Evolutionary conservation across 768 basidiomycete genomes (phyloP).

Genomic region (Suillus subaureus): DNA sequence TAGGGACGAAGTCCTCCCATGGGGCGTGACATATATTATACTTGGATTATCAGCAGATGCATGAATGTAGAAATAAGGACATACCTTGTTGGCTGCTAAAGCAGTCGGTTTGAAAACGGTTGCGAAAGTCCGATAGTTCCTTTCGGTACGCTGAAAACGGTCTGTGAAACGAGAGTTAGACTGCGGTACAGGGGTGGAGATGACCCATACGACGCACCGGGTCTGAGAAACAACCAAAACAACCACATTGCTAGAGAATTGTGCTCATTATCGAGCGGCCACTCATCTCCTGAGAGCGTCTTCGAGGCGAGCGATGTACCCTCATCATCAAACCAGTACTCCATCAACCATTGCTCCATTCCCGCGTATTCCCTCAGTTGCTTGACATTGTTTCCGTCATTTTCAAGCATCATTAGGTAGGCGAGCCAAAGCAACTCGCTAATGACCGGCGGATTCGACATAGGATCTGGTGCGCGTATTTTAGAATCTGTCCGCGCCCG

Average conservation of each 20-base stretch:
- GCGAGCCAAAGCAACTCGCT: slow-evolving; percentile 61
- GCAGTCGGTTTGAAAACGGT: slow-evolving; percentile 62
- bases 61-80: slow-evolving; percentile 28
- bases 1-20: slow-evolving; percentile 61
- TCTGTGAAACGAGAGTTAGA: slow-evolving; percentile 38
- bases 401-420: slow-evolving; percentile 81
- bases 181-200: slow-evolving; percentile 1
- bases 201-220: slow-evolving; percentile 45
- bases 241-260: slow-evolving; percentile 76
- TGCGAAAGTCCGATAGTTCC: slow-evolving; percentile 45
- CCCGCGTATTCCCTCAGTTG: slow-evolving; percentile 72
- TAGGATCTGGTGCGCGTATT: slow-evolving; percentile 28
- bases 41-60: slow-evolving; percentile 37
- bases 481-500: slow-evolving; percentile 37
- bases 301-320: slow-evolving; percentile 56
- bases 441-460: not conserved
- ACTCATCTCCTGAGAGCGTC: slow-evolving; percentile 45
- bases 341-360: slow-evolving; percentile 64
- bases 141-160: slow-evolving; percentile 45
- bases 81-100: slow-evolving; percentile 64
- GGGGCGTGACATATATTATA: slow-evolving; percentile 59
- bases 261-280: slow-evolving; percentile 57
- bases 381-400: slow-evolving; percentile 69
- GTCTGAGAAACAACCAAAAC: slow-evolving; percentile 70
- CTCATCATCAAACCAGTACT: slow-evolving; percentile 63